Conservation (phyloP, 2,329 filamentous ascomycete genomes). For the Dactylellina parvicollis region DNA sequence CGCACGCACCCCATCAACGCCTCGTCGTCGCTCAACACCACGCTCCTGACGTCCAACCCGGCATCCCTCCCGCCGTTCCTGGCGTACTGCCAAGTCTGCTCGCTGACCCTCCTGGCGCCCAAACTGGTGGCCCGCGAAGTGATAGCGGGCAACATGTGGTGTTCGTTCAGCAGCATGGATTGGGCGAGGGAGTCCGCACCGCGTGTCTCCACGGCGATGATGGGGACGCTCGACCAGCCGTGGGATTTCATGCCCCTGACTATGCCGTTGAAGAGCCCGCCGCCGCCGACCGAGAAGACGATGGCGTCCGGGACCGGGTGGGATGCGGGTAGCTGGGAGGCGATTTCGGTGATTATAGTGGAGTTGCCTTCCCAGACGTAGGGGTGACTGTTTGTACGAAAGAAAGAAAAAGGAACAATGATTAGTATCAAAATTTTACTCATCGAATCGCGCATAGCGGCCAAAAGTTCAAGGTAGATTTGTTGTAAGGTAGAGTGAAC, state of each 20-base stretch:
- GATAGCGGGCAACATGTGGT: slow-evolving; percentile 75
- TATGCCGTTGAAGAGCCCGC: slow-evolving; percentile 80
- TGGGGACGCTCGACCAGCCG: slow-evolving; percentile 63
- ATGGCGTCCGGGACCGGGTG: slow-evolving; percentile 70
- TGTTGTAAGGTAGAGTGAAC: not conserved
- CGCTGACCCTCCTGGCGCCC: slow-evolving; percentile 76
- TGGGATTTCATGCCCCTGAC: slow-evolving; percentile 72
- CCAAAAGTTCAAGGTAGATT: not conserved
- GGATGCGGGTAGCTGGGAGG: slow-evolving; percentile 59
- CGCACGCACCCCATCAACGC: slow-evolving; percentile 79
- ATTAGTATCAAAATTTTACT: not conserved
- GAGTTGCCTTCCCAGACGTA: slow-evolving; percentile 74
- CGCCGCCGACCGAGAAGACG: slow-evolving; percentile 82
- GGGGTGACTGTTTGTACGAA: slow-evolving; percentile 57
- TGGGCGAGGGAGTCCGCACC: slow-evolving; percentile 76
- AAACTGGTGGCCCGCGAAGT: slow-evolving; percentile 79
- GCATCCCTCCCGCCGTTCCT: slow-evolving; percentile 61
- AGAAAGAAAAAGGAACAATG: not conserved
- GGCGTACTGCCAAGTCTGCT: slow-evolving; percentile 74
- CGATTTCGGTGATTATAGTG: slow-evolving; percentile 68
- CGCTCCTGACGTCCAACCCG: slow-evolving; percentile 67
- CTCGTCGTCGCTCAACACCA: slow-evolving; percentile 77
- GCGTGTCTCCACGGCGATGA: slow-evolving; percentile 79
- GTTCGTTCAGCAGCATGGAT: slow-evolving; percentile 68
- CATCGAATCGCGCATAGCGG: not conserved